These are phyloP conservation scores for Xylaria cubensis DNA, from an alignment of 495 filamentous ascomycete species.

Conservation along the genomic window DNA sequence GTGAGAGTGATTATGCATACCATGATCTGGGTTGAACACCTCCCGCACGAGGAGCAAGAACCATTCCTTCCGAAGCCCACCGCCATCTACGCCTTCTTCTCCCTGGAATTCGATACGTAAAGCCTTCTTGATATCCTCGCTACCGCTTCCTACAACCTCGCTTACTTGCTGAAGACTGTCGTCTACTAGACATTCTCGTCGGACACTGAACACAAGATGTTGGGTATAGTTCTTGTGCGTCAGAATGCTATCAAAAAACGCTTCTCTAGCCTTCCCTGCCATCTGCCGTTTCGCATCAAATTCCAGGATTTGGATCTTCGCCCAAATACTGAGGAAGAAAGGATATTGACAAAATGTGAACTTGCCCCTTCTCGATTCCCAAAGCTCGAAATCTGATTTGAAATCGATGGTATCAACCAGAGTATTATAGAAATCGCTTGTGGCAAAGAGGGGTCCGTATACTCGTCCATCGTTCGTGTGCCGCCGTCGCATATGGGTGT, in stretches of 20 bases:
- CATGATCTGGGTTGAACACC: slow-evolving; percentile 90
- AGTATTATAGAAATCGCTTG: slow-evolving; percentile 87
- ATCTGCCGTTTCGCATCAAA: slow-evolving; percentile 91
- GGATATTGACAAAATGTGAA: slow-evolving; percentile 96
- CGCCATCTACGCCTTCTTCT: slow-evolving; percentile 92
- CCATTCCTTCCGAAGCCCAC: slow-evolving; percentile 94
- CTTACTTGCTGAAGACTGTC: slow-evolving; percentile 88
- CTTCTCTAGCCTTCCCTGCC: slow-evolving; percentile 87
- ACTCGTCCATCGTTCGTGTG: slow-evolving; percentile 35
- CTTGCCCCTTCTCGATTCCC: slow-evolving; percentile 76
- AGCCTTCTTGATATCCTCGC: slow-evolving; percentile 92
- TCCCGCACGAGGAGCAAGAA: slow-evolving; percentile 90
- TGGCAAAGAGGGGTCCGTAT: slow-evolving; percentile 72
- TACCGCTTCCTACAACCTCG: slow-evolving; percentile 80
- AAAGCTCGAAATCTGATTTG: slow-evolving; percentile 85
- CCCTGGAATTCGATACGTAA: slow-evolving; percentile 85
- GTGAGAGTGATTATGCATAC: slow-evolving; percentile 55
- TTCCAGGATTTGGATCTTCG: slow-evolving; percentile 92
- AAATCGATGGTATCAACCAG: slow-evolving; percentile 86
- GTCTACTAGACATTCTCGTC: slow-evolving; percentile 88
- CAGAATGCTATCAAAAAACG: slow-evolving; percentile 89
- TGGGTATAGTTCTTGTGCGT: slow-evolving; percentile 76
- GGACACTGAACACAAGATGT: slow-evolving; percentile 78
- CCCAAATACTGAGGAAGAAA: slow-evolving; percentile 91
- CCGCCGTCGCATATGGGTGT: slow-evolving; percentile 45